Base-by-base conservation (phyloP, 495 filamentous ascomycete genomes). In the Penicillium psychrofluorescens region DNA sequence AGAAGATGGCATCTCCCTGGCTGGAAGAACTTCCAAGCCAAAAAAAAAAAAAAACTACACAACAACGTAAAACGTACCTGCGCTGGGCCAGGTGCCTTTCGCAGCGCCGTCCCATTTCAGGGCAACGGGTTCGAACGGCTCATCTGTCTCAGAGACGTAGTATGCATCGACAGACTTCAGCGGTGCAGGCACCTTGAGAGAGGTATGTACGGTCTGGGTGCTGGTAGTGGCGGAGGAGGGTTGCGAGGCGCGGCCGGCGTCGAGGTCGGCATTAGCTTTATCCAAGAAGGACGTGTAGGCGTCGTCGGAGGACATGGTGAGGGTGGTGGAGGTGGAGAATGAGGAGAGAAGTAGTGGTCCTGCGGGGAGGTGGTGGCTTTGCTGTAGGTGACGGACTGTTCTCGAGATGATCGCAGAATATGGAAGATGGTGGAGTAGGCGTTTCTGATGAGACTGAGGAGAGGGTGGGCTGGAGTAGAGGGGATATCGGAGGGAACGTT, bases 91-190 rank as follows among this genome's bases (percentile, higher is more conserved):
- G 34, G 62, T 59, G 31, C 67, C 72, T 34, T 69, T 68, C 32
- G 45, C 56, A 12, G 67, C 67, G 34, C 77, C 80, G 35, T 72
- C 67, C 74, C 75, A 90, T 46, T 64, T 67, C 51, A 95, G 54
- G 40, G 68, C 75, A 5, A 95, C 87, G 1, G 80, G 77, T 58
- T 82, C 81, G 61, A 90, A 95, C 31, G 84, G 84, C 67, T 91
- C 86, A 63, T 95, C 89, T 6, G 85, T 76, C 45, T 95, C 89
- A 42, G 83, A 89, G 4, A 77, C 60, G 61, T 91, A 94, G 54
- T 79, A 84, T 37, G 65, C 72, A 43, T 85, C 77, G 28, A 80
- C 67, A 4, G 70, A 64, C 49, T 70, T 58, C 46, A 94, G 64
- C 13, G 65, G 62, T 13, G 61, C 54, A 0, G 88, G 88, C 36